phyloP scores from a whole-genome alignment of 208 protist species.

The Trypanosoma avium region DNA sequence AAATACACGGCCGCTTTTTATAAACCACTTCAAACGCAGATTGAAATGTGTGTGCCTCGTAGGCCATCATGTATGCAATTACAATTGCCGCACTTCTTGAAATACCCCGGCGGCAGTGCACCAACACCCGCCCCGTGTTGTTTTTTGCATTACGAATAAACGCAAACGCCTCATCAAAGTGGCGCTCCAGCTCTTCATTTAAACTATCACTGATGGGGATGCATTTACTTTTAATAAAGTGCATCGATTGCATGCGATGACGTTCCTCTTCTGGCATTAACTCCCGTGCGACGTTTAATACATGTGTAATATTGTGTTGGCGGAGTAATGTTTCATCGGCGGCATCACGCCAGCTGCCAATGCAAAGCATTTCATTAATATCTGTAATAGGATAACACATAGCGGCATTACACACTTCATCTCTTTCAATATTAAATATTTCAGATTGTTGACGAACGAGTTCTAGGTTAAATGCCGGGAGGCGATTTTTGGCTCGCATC shows the following conservation, averaged over 20 bases:
- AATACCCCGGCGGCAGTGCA: slow-evolving; percentile 47
- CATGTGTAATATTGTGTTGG: slow-evolving; percentile 53
- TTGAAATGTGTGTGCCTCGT: slow-evolving; percentile 47
- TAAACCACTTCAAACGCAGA: slow-evolving; percentile 53
- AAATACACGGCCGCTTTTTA: slow-evolving; percentile 58
- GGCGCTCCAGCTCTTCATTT: slow-evolving; percentile 44
- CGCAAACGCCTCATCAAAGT: slow-evolving; percentile 63
- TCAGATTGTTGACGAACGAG: slow-evolving; percentile 40
- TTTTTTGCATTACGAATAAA: slow-evolving; percentile 61
- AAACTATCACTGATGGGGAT: slow-evolving; percentile 79
- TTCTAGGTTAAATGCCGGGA: slow-evolving; percentile 65
- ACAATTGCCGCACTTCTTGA: slow-evolving; percentile 36
- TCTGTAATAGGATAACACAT: slow-evolving; percentile 59
- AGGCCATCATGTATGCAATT: slow-evolving; percentile 63
- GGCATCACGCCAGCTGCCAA: slow-evolving; percentile 81
- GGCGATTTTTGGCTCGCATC: slow-evolving; percentile 29
- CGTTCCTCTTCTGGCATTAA: slow-evolving; percentile 33
- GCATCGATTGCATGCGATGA: slow-evolving; percentile 23
- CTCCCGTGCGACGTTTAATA: slow-evolving; percentile 82
- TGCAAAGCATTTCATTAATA: slow-evolving; percentile 57
- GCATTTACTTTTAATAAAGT: slow-evolving; percentile 40
- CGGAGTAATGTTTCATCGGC: slow-evolving; percentile 45
- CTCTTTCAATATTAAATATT: not conserved
- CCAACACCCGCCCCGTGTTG: slow-evolving; percentile 30
- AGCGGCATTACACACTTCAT: slow-evolving; percentile 63